Conservation (phyloP, 225 moss, liverwort and hornwort species). For the Polytrichum commune region DNA sequence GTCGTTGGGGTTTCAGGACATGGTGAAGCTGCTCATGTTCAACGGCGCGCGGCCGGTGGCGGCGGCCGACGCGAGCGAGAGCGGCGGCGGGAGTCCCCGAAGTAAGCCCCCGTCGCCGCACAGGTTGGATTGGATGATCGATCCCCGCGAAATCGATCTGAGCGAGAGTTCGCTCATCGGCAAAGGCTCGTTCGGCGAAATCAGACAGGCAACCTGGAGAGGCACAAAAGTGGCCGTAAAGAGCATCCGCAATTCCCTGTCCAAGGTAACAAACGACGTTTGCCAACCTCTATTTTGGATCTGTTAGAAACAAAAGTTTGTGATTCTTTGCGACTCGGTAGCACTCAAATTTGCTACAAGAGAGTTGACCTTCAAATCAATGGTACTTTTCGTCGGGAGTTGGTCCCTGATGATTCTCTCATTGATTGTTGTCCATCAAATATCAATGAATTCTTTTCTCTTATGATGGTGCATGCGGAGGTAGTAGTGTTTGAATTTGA, state of each 20-base stretch:
- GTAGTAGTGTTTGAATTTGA: no score
- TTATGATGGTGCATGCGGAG: no score
- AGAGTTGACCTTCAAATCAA: no score
- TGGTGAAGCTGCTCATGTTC: constrained; percentile 56
- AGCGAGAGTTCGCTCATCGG: constrained; percentile 51
- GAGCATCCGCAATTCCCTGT: constrained; percentile 64
- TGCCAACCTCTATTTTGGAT: no score
- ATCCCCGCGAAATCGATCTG: constrained; percentile 59
- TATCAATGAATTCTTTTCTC: neutral
- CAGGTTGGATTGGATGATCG: constrained; percentile 73
- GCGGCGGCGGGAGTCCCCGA: constrained; percentile 7
- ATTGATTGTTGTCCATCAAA: neutral
- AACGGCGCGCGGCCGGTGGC: constrained; percentile 42
- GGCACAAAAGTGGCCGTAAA: constrained; percentile 95
- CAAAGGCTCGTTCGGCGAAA: constrained; percentile 90
- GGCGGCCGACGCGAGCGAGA: constrained; percentile 14
- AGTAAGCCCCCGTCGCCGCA: constrained; percentile 27
- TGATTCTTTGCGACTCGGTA: neutral
- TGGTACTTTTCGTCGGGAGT: neutral
- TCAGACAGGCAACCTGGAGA: constrained; percentile 57
- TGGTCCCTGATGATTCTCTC: neutral
- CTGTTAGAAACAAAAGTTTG: no score
- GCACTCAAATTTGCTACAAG: neutral
- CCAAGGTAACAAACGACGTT: constrained; percentile 23
- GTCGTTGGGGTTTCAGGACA: constrained; percentile 28